Evolutionary conservation across 805 yeast genomes (phyloP), one percentile per base, ranked within the genome.

Genomic region (Kockiozyma suomiensis): DNA sequence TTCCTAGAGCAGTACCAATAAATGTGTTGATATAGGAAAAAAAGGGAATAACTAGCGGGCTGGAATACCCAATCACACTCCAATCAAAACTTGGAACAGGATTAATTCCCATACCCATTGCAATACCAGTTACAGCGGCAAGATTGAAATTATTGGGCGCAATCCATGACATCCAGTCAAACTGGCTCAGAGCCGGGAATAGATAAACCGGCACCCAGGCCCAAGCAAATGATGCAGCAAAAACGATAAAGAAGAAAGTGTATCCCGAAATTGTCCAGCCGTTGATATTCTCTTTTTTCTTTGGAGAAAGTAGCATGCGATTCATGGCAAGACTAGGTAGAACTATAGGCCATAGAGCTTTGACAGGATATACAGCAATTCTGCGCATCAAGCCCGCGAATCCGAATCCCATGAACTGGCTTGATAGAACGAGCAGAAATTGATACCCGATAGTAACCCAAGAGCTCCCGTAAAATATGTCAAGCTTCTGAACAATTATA

Each of bases 271-370:
- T 78, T 45, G 74, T 81, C 89, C 90, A 86, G 2, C 87, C 86
- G 62, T 83, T 74, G 30, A 86, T 83, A 70, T 81, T 80, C 35
- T 73, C 76, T 64, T 80, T 74, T 69, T 78, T 62, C 40, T 54
- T 53, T 5, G 56, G 40, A 38, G 43, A 28, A 13, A 54, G 25
- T 72, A 85, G 76, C 73, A 80, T 78, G 69, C 82, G 76, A 74
- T 82, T 77, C 65, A 85, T 79, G 23, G 87, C 84, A 28, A 83
- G 69, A 3, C 85, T 78, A 53, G 85, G 87, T 70, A 87, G 76
- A 68, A 80, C 81, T 1, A 82, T 72, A 3, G 93, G 93, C 92
- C 92, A 88, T 53, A 86, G 78, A 73, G 85, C 82, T n/a, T 83
- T 75, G 4, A 85, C 79, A 4, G 90, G 87, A 59, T 81, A 81